A percentile compares a stretch with the other conserved stretches of the same genome.
These are phyloP conservation scores for Vaccinium corymbosum DNA, from an alignment of 148 eudicot genomes.

Conservation along the genomic window DNA sequence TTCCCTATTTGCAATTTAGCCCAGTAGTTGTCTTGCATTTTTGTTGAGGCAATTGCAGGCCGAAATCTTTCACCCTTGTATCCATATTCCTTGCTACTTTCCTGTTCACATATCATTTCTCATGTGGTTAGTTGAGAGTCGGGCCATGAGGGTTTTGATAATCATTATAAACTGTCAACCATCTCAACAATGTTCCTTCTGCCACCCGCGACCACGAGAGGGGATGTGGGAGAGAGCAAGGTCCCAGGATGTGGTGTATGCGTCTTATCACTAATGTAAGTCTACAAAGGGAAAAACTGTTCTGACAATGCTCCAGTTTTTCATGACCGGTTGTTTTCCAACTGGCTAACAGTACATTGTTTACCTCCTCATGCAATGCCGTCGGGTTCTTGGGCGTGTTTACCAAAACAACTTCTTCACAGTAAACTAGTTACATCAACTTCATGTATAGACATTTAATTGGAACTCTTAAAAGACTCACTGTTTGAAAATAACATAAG, in stretches of 20 bases:
- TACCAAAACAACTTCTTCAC: conserved; percentile 1
- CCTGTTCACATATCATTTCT: background rate
- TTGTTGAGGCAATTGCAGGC: background rate
- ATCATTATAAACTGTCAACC: background rate
- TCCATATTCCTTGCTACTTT: background rate
- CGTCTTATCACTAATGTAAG: background rate
- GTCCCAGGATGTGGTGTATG: background rate
- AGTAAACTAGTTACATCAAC: background rate
- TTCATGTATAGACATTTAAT: background rate
- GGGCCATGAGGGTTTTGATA: background rate
- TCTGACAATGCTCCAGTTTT: background rate
- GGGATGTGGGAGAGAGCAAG: conserved; percentile 5
- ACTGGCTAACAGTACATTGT: background rate
- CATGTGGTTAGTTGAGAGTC: background rate
- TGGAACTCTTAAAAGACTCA: background rate
- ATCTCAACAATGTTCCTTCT: background rate
- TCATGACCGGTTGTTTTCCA: background rate
- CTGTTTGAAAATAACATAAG: background rate
- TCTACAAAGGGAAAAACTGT: background rate
- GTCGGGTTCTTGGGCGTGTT: background rate
- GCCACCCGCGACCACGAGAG: background rate
- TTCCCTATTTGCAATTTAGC: background rate
- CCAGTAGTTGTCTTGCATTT: conserved; percentile 6
- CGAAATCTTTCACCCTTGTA: background rate
- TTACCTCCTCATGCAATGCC: background rate